Conservation (phyloP, 108 stramenopile species). For the Schizochytrium sp. region DNA sequence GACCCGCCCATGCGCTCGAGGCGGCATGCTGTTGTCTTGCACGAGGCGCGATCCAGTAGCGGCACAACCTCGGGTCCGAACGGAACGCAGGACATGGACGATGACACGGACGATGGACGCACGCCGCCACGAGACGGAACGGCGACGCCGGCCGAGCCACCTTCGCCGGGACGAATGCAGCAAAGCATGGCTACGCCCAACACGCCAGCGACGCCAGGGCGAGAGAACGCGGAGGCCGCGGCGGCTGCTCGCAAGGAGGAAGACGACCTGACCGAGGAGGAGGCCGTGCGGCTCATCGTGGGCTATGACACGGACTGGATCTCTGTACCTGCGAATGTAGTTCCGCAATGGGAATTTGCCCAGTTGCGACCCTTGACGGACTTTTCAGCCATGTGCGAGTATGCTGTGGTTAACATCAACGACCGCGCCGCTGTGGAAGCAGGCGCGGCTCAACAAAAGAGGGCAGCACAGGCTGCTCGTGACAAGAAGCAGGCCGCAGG, state of each 20-base stretch:
- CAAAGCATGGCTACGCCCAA: neutral
- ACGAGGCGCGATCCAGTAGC: neutral
- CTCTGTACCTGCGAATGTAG: neutral
- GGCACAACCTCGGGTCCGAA: no score
- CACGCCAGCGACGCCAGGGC: neutral
- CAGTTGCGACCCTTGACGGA: neutral
- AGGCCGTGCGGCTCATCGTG: neutral
- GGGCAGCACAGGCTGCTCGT: neutral
- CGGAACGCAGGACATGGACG: neutral
- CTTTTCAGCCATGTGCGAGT: neutral
- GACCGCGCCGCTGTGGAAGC: neutral
- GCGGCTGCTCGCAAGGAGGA: neutral
- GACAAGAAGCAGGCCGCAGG: neutral
- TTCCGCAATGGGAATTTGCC: neutral
- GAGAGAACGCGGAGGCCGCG: neutral
- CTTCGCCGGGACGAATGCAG: neutral
- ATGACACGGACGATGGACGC: neutral
- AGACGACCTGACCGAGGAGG: neutral
- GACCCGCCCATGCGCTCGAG: neutral
- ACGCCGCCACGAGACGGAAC: neutral
- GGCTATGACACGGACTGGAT: slow-evolving; percentile 16
- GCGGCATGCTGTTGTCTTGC: neutral
- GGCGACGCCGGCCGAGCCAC: neutral
- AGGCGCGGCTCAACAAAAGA: neutral
- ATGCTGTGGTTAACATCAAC: neutral